These are phyloP conservation scores for Beauveria australis DNA, from an alignment of 2,329 filamentous ascomycete species.

Conservation along the genomic window DNA sequence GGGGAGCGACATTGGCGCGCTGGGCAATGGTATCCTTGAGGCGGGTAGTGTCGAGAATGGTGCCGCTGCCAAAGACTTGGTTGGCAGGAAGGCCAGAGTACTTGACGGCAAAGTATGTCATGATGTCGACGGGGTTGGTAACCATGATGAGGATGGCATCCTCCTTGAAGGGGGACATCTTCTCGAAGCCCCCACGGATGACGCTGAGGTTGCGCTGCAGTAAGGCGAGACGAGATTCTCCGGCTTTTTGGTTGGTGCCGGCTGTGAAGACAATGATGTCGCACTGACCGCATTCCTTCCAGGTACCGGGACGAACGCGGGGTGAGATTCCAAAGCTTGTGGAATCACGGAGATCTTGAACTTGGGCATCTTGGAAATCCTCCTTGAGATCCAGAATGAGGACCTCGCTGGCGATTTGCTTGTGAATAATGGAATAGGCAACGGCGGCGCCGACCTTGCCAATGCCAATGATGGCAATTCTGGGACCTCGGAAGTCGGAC, in stretches of 20 bases:
- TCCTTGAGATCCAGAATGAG: conserved; percentile 45
- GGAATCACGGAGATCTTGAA: conserved; percentile 43
- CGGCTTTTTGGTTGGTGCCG: conserved; percentile 36
- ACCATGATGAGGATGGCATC: conserved; percentile 43
- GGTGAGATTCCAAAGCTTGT: conserved; percentile 35
- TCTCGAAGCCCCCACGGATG: conserved; percentile 35
- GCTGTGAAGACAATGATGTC: conserved; percentile 48
- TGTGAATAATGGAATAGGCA: conserved; percentile 42
- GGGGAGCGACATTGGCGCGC: conserved; percentile 11
- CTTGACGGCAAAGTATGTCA: conserved; percentile 40
- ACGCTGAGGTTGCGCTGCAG: conserved; percentile 36
- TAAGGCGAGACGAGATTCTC: conserved; percentile 3
- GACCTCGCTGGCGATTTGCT: conserved; percentile 40
- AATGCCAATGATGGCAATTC: conserved; percentile 41
- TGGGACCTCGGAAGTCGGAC: conserved; percentile 10
- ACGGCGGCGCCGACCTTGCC: conserved; percentile 43
- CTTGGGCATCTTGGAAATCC: conserved; percentile 37
- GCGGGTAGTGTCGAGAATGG: conserved; percentile 43
- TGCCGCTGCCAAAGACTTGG: conserved; percentile 46
- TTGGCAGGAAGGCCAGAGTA: conserved; percentile 37
- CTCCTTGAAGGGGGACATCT: conserved; percentile 39
- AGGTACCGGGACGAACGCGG: conserved; percentile 34
- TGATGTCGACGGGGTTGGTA: conserved; percentile 46
- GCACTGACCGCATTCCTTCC: conserved; percentile 41
- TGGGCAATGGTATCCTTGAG: conserved; percentile 35